Evolutionary conservation across 805 yeast species (phyloP), one percentile per base, ranked within the genome.

Genomic region (Hanseniaspora mollemarum): DNA sequence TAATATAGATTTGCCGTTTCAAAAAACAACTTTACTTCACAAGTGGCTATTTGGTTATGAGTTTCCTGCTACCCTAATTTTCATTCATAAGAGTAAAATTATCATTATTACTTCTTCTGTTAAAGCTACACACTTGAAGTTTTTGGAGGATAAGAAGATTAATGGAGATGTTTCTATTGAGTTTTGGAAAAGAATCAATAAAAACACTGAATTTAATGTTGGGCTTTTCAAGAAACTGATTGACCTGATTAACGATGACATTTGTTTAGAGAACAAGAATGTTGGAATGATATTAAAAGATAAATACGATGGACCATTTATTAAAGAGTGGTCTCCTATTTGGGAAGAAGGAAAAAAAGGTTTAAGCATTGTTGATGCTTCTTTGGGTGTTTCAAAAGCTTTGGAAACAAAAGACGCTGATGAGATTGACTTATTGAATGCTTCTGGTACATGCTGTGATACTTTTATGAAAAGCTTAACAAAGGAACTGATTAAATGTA

Each of bases 41-140:
- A 83, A 80, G 48, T 90, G 97, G 97, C 69, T 90, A 49, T 68
- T 90, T 44, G 95, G 96, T 3, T 90, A 88, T 63, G 97, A 92
- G 63, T 90, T 90, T 62, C 94, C 95, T n/a, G 92, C 92, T 46
- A 87, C 96, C 1, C 79, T 80, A 28, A 67, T 90, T 49, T 77
- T 74, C 46, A 67, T 88, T 53, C 75, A 83, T 2, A 72, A 74
- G 50, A 76, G 74, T 35, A 78, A 77, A 56, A 69, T 78, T 35
- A 65, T 78, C 3, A 69, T 90, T 50, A 72, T 88, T 53, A 88
- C 96, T 0, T 80, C 90, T 28, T 81, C 79, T 44, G 86, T 86
- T 6, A 90, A 90, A 66, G 87, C 94, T 38, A 85, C 81, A 63
- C 82, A 87, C 68, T 69, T 90, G 57, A 48, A 54, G 26, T 59